Evolutionary conservation across 2,329 filamentous ascomycete species (phyloP).

Genomic region (Phaeosphaeria sp.): DNA sequence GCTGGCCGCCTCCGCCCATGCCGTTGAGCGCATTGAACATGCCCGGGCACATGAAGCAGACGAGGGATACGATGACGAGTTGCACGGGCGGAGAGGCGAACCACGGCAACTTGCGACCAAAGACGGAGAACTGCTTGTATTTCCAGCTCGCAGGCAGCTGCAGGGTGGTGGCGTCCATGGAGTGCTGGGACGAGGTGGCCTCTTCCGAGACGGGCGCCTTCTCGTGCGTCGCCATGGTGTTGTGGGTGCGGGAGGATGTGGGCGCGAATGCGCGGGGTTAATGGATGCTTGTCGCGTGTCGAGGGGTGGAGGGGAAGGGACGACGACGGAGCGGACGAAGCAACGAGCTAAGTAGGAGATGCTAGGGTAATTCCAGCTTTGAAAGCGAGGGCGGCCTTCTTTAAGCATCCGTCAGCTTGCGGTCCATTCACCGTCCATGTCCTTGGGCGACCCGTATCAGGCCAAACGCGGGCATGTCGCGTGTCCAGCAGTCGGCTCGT

Average conservation of each 20-base stretch:
- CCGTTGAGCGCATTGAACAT: constrained; percentile 62
- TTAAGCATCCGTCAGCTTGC: constrained; percentile 34
- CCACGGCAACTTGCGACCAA: constrained; percentile 53
- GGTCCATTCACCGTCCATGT: constrained; percentile 17
- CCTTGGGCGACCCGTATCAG: background rate
- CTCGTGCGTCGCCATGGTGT: constrained; percentile 38
- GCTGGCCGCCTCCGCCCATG: constrained; percentile 58
- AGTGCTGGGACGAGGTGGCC: constrained; percentile 38
- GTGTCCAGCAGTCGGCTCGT: too few relatives aligned
- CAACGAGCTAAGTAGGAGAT: background rate
- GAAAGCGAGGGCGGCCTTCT: constrained; percentile 29
- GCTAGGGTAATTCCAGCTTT: background rate
- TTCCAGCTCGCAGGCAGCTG: constrained; percentile 55
- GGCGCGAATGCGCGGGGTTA: background rate
- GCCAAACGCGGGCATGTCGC: background rate
- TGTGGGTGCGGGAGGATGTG: constrained; percentile 7
- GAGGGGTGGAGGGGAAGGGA: background rate
- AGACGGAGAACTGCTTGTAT: constrained; percentile 52
- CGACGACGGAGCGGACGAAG: constrained; percentile 3
- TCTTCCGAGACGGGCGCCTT: constrained; percentile 29
- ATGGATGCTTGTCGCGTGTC: background rate
- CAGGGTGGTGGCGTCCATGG: constrained; percentile 39
- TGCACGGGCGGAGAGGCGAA: constrained; percentile 58
- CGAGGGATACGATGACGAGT: constrained; percentile 57
- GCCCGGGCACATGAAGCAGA: constrained; percentile 62